Evolutionary conservation across 495 filamentous ascomycete species (phyloP).

Genomic region (Penicillium arizonense): DNA sequence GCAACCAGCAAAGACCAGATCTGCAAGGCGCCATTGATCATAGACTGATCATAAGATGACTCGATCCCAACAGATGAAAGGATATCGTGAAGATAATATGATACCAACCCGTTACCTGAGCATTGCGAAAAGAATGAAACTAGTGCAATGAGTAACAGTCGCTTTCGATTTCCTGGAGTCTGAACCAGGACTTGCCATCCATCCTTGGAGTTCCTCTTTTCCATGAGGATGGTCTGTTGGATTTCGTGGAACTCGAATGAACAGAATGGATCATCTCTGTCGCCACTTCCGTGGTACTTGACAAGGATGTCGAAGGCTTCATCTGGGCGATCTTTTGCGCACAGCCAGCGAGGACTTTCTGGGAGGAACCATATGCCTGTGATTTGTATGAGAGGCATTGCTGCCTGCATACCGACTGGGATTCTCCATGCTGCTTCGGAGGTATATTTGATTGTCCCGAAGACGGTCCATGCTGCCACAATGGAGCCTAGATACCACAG

Average conservation of each 20-base stretch:
- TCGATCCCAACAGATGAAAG: slow-evolving; percentile 33
- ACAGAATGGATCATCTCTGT: slow-evolving; percentile 5
- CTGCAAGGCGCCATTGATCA: slow-evolving; percentile 17
- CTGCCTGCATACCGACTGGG: slow-evolving; percentile 22
- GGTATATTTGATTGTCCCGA: slow-evolving; percentile 25
- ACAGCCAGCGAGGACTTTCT: slow-evolving; percentile 50
- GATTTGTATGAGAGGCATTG: slow-evolving; percentile 21
- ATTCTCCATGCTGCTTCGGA: slow-evolving; percentile 27
- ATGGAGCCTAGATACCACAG: slow-evolving; percentile 61
- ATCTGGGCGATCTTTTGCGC: slow-evolving; percentile 31
- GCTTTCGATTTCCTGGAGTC: slow-evolving; percentile 53
- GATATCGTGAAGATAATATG: slow-evolving; percentile 37
- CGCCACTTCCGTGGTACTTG: slow-evolving; percentile 34
- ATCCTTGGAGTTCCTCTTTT: slow-evolving; percentile 45
- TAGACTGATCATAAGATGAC: slow-evolving; percentile 33
- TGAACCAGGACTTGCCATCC: slow-evolving; percentile 55
- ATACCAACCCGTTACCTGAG: slow-evolving; percentile 39
- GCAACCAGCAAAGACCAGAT: slow-evolving; percentile 46
- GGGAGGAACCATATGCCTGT: slow-evolving; percentile 29
- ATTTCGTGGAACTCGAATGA: slow-evolving; percentile 25
- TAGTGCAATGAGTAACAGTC: slow-evolving; percentile 53
- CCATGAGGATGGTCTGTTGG: slow-evolving; percentile 15
- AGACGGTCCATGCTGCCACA: slow-evolving; percentile 25
- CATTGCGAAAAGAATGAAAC: slow-evolving; percentile 54
- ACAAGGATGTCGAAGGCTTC: slow-evolving; percentile 11